Evolutionary conservation across 1,284 basidiomycete genomes (phyloP).

Genomic region (Ustilago bromivora): DNA sequence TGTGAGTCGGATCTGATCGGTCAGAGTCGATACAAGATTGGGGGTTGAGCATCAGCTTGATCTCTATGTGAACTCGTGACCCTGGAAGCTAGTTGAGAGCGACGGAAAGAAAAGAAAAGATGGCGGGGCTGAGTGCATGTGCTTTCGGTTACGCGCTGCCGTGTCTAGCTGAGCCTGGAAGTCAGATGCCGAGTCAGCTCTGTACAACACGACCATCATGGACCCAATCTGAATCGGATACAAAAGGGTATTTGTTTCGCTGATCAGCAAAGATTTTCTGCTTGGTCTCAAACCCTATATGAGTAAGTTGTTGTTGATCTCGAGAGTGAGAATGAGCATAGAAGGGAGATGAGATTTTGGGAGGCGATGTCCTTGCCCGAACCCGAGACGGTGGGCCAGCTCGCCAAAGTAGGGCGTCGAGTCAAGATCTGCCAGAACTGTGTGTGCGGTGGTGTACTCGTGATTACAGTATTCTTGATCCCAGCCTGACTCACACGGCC

Average conservation of each 20-base stretch:
- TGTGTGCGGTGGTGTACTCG: too few species aligned
- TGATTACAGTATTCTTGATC: too few species aligned
- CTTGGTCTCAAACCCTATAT: neutral
- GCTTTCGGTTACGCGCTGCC: neutral
- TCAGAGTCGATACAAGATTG: neutral
- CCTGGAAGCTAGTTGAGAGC: neutral
- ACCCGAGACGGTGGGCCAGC: too few species aligned
- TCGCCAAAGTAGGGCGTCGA: too few species aligned
- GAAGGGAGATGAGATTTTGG: too few species aligned
- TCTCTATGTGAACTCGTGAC: neutral
- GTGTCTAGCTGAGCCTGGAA: neutral
- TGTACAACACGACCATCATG: neutral
- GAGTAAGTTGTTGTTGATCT: too few species aligned
- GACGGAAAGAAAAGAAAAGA: neutral
- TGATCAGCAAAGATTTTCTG: neutral
- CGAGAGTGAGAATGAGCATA: too few species aligned
- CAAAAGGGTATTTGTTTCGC: neutral
- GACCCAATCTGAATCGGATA: neutral
- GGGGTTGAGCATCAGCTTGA: neutral
- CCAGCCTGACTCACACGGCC: too few species aligned
- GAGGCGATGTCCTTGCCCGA: too few species aligned
- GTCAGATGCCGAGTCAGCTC: neutral
- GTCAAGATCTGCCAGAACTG: too few species aligned
- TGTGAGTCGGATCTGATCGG: neutral
- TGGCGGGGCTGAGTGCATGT: conserved; percentile 4